phyloP scores from a whole-genome alignment of 148 eudicot species.

The Polygonum maritimum region DNA sequence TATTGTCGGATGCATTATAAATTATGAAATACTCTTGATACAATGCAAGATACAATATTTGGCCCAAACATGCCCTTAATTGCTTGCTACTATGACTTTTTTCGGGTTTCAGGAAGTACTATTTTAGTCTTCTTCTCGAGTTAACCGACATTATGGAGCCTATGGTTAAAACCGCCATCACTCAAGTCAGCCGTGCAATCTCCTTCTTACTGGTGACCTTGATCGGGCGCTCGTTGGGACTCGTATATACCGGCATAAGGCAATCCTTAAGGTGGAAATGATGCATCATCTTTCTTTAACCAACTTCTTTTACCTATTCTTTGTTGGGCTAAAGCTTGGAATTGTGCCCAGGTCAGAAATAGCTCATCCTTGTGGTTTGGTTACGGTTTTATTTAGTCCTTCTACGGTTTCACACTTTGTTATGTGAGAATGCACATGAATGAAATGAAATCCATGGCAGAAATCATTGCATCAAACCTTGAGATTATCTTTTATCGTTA shows the following conservation, averaged over 20 bases:
- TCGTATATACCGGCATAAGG: conserved; percentile 81
- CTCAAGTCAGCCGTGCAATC: conserved; percentile 79
- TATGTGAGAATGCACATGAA: not conserved
- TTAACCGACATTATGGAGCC: conserved; percentile 74
- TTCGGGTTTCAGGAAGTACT: conserved; percentile 75
- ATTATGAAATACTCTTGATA: too few relatives aligned
- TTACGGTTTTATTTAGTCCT: not conserved
- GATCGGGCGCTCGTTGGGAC: conserved; percentile 96
- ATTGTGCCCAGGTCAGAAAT: not conserved
- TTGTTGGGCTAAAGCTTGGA: not conserved
- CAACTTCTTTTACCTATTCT: not conserved
- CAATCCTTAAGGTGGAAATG: conserved; percentile 73
- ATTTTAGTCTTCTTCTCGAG: conserved; percentile 82
- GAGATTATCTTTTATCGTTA: not conserved
- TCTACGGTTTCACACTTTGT: not conserved
- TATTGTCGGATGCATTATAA: not conserved
- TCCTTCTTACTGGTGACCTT: conserved; percentile 82
- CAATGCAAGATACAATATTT: too few relatives aligned
- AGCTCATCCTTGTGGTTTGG: not conserved
- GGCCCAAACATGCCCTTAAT: too few relatives aligned
- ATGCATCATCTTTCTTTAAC: conserved; percentile 1
- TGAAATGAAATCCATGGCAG: not conserved
- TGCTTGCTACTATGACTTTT: not conserved
- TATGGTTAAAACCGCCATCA: conserved; percentile 44
- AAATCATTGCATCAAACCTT: not conserved